Evolutionary conservation across 257 asterid genomes (phyloP).

Genomic region (Voacanga thouarsii): DNA sequence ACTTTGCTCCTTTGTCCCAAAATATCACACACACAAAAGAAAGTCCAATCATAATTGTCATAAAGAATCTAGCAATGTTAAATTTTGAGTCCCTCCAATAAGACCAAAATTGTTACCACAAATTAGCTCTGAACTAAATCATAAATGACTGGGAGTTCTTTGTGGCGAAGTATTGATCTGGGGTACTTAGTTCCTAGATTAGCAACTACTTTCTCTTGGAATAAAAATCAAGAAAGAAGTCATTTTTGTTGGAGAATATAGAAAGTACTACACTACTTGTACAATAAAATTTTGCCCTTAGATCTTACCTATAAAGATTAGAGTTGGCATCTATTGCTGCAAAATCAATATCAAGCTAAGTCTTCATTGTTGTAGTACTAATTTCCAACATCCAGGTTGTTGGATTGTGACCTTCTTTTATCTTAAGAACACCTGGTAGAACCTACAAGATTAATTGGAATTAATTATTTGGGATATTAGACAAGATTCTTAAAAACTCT

Average conservation of each 20-base stretch:
- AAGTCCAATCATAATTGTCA: no score
- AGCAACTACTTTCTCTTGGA: conserved; percentile 45
- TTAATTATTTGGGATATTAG: neutral
- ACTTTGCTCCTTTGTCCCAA: conserved; percentile 38
- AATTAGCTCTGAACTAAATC: no score
- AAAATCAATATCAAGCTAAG: conserved; percentile 61
- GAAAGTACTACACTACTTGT: neutral
- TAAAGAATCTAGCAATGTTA: no score
- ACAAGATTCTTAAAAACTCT: neutral
- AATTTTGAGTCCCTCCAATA: no score
- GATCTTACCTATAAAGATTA: conserved; percentile 45
- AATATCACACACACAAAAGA: conserved; percentile 42
- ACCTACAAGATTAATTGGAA: conserved; percentile 34
- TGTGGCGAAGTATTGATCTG: conserved; percentile 45
- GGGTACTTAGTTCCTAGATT: conserved; percentile 41
- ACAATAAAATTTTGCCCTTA: neutral
- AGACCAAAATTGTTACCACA: no score
- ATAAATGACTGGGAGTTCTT: no score
- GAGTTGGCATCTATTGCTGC: conserved; percentile 62
- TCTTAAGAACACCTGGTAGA: conserved; percentile 60
- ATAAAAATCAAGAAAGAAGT: neutral
- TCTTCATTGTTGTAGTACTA: conserved; percentile 48
- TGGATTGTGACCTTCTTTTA: conserved; percentile 67
- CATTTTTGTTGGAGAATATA: neutral
- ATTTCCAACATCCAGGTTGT: conserved; percentile 92